These are phyloP conservation scores for Flaveria ramosissima DNA, from an alignment of 129 eudicot genomes.

Conservation along the genomic window DNA sequence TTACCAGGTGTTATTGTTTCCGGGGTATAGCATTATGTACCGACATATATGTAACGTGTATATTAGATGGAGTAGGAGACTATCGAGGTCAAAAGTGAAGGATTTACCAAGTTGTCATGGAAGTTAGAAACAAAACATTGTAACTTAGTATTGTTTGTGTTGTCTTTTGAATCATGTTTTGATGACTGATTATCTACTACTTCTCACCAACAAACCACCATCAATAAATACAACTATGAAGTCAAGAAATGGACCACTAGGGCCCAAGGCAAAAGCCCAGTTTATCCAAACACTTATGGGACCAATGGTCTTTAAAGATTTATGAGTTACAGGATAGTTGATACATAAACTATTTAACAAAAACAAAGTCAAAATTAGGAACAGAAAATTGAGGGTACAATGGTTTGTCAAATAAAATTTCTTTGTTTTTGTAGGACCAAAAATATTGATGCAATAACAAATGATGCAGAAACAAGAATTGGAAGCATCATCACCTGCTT, in stretches of 20 bases:
- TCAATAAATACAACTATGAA: neutral
- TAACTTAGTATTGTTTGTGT: neutral
- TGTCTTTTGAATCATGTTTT: neutral
- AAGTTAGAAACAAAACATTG: neutral
- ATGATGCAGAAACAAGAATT: slow-evolving; percentile 39
- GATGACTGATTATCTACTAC: neutral
- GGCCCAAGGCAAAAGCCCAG: neutral
- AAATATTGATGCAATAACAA: slow-evolving; percentile 30
- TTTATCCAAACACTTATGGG: neutral
- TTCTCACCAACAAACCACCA: neutral
- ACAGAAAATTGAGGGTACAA: slow-evolving; percentile 26
- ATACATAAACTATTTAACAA: slow-evolving; percentile 15
- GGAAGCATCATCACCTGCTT: slow-evolving; percentile 21
- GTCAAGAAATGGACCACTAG: neutral
- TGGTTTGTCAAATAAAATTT: slow-evolving; percentile 22
- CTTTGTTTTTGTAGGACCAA: slow-evolving; percentile 13
- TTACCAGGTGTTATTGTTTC: too few relatives aligned
- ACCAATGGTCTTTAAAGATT: neutral
- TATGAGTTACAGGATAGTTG: neutral
- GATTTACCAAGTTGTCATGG: too few relatives aligned
- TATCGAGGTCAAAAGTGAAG: too few relatives aligned
- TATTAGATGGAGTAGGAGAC: too few relatives aligned
- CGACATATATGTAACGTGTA: too few relatives aligned
- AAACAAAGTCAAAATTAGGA: slow-evolving; percentile 28
- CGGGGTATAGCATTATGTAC: too few relatives aligned